A percentile compares a stretch with the other conserved stretches of the same genome.
phyloP scores from a whole-genome alignment of 208 protist genomes.

The Entamoeba invadens region DNA sequence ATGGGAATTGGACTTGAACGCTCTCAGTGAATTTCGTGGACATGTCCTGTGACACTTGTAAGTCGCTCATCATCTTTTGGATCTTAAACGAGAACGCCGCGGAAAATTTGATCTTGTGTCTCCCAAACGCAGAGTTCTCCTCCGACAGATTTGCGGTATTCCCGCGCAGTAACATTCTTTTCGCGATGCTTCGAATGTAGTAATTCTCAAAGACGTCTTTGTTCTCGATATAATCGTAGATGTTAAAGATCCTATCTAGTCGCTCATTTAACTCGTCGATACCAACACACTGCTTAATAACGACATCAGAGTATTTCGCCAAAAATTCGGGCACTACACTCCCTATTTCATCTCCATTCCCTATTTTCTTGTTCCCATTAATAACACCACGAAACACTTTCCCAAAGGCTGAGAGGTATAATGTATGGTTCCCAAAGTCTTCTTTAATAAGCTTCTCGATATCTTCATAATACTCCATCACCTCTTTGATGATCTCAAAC shows the following conservation, averaged over 20 bases:
- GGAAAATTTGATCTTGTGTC: background rate
- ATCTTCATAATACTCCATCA: background rate
- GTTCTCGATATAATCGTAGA: background rate
- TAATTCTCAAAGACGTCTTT: background rate
- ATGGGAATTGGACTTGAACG: background rate
- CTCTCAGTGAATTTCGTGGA: background rate
- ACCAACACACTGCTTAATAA: background rate
- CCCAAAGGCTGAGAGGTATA: background rate
- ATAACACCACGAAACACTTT: background rate
- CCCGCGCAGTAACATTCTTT: background rate
- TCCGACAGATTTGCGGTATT: background rate
- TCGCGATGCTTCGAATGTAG: background rate
- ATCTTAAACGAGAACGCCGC: background rate
- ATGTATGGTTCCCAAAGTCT: background rate
- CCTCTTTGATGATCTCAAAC: background rate
- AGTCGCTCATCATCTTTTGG: background rate
- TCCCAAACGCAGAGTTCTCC: background rate
- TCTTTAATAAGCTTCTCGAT: background rate
- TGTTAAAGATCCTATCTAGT: background rate
- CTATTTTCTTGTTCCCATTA: background rate
- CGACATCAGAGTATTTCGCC: background rate
- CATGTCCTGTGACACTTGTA: background rate
- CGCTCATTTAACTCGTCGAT: background rate
- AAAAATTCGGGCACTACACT: background rate
- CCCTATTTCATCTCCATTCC: background rate